These are phyloP conservation scores for Hippophae gyantsensis DNA, from an alignment of 306 rosid genomes.

Conservation along the genomic window DNA sequence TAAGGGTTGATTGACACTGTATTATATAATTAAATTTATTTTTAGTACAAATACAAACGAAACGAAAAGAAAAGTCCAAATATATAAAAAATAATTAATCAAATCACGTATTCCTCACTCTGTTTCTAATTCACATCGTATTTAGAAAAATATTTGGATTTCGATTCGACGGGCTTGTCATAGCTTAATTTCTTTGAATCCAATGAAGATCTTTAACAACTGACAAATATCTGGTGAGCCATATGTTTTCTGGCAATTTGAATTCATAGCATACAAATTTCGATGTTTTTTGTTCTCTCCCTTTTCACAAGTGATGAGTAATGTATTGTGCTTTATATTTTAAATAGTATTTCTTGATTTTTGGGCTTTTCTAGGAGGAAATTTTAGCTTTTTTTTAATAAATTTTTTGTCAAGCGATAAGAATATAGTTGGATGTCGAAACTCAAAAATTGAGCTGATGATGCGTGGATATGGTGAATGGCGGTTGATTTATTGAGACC, in stretches of 20 bases:
- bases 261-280: conserved; percentile 2
- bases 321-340: background rate
- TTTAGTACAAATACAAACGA: no score
- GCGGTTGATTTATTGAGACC: background rate
- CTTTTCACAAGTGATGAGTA: background rate
- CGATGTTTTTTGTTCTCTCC: background rate
- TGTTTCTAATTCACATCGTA: background rate
- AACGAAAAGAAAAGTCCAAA: no score
- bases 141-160: conserved; percentile 1
- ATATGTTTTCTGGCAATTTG: background rate
- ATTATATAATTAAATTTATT: no score
- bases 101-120: background rate
- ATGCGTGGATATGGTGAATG: background rate
- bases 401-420: background rate
- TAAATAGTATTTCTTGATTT: background rate
- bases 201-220: conserved; percentile 11
- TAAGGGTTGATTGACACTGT: no score
- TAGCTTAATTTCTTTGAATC: conserved; percentile 13
- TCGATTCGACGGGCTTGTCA: background rate
- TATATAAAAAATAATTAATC: background rate
- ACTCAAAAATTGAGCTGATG: background rate
- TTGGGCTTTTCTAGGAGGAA: background rate
- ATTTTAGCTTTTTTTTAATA: background rate
- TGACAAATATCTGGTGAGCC: conserved; percentile 15
- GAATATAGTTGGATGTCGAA: background rate